Percentiles rank a stretch among this genome's conserved stretches.
phyloP scores from a whole-genome alignment of 257 asterid genomes.

The Sherardia arvensis region DNA sequence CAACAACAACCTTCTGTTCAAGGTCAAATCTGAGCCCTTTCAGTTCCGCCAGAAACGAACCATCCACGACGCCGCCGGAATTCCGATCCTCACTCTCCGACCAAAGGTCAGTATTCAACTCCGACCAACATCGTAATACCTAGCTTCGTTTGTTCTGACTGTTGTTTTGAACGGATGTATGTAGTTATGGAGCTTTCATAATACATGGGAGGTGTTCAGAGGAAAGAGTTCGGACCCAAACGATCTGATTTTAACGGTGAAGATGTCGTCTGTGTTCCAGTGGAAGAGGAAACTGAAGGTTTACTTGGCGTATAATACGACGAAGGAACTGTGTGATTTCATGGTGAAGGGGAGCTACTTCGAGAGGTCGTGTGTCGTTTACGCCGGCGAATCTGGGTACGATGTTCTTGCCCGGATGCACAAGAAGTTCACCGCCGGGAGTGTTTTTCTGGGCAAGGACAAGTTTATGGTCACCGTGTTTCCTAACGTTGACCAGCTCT shows the following conservation, averaged over 20 bases:
- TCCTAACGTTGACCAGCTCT: neutral
- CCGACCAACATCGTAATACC: neutral
- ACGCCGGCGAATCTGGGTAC: slow-evolving; percentile 21
- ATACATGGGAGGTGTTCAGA: slow-evolving; percentile 31
- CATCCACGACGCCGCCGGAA: slow-evolving; percentile 25
- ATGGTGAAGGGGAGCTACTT: slow-evolving; percentile 23
- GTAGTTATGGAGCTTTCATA: slow-evolving; percentile 15
- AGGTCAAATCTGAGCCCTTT: slow-evolving; percentile 12
- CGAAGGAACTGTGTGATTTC: slow-evolving; percentile 29
- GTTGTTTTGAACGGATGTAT: neutral
- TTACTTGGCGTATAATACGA: slow-evolving; percentile 10
- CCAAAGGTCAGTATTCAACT: slow-evolving; percentile 18
- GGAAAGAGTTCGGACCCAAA: slow-evolving; percentile 13
- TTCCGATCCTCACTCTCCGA: slow-evolving; percentile 27
- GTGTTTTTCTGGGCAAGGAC: neutral
- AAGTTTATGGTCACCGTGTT: neutral
- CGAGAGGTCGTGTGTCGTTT: slow-evolving; percentile 23
- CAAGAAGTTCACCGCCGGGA: neutral
- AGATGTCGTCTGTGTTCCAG: neutral
- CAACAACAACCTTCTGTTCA: slow-evolving; percentile 29
- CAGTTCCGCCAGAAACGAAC: slow-evolving; percentile 16
- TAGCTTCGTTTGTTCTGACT: neutral
- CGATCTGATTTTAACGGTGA: slow-evolving; percentile 17
- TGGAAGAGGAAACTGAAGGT: slow-evolving; percentile 3
- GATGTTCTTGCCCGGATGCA: slow-evolving; percentile 24